Evolutionary conservation across 768 basidiomycete species (phyloP), one percentile per base, ranked within the genome.

Genomic region (Tricholoma bakamatsutake): DNA sequence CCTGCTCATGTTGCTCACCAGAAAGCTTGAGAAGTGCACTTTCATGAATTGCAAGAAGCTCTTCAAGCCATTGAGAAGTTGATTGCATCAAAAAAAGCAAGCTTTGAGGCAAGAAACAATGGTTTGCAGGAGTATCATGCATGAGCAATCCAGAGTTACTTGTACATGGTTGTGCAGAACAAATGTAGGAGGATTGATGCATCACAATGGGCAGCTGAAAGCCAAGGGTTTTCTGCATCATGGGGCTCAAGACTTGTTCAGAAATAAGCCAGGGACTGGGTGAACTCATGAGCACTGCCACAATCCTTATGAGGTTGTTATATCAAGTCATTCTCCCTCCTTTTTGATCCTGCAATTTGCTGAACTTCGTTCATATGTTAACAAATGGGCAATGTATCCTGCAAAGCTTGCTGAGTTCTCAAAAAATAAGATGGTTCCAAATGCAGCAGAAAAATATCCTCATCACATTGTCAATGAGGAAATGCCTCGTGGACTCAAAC

Each of bases 401-500:
- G 21, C 21, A 31, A 18, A 18, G 37, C 42, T 53, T 3, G 35
- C 43, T 15, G 35, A 37, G 35, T 37, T 37, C 15, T 13, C 8
- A 1, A 37, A 37, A 11, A 9, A 50, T 21, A 50, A 30, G 11
- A 50, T 50, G 50, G 17, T 34, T 12, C 24, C 27, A 15, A 28
- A 12, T 12, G 50, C 50, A 13, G 50, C 50, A 28, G 33, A 50
- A 7, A 50, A 50, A 31, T 50, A 50, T 7, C 24, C 33, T 12
- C 50, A 57, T 5, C 17, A 66, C 1, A 52, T 69, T 50, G 59
- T 66, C 10, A 48, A 70, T 15, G 47, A 59, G 9, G 70, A 74
- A 53, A 74, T 74, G 68, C 72, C 68, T 8, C 13, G 53, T 21
- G 71, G 69, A 1, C 54, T 73, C 18, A 68, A 67, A 53, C 53